Base-by-base conservation (phyloP, 2,329 filamentous ascomycete species). In the Tolypocladium inflatum region DNA sequence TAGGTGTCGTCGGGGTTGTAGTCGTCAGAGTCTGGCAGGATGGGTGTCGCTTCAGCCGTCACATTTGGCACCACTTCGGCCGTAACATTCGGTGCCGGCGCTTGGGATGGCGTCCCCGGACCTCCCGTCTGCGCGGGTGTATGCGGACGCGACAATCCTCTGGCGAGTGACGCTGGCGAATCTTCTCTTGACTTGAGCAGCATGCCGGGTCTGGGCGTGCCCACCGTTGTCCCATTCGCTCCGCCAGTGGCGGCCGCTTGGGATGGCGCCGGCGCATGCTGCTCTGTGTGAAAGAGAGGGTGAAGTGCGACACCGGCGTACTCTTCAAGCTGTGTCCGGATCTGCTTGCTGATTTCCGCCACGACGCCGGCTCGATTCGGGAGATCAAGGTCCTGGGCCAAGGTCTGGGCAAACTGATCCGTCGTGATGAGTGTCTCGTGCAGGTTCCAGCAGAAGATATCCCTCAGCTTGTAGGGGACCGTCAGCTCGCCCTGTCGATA, bases 361-460 rank as follows among this genome's bases (percentile, higher is more conserved):
- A 91, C 86, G 64, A 91, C 82, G 17, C 78, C 73, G 19, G 80
- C 80, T 55, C 87, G 82, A 60, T 90, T 87, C 4, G 93, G 93
- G 48, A 99, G 82, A 70, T 99, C 94, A 48, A 99, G 81, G 70
- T 99, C 94, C 63, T 96, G 90, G 1, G 96, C 92, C 63, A 97
- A 85, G 2, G 83, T 86, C 65, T 89, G 84, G n/a, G 94, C 94
- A 70, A 97, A 99, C 68, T 96, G 89, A 68, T 99, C 94, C 1
- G 94, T 96, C 0, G 94, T 99, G 55, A 92, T 89, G 59, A 97
- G 78, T 0, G 90, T 89, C 76, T 99, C 94, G 73, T 97, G 93
- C 17, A 99, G 80, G 67, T 99, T 99, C 94, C 94, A 99, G 56
- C 97, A 76, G 67, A 99, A 97, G n/a, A 90, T 88, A 66, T 99